Percentiles rank a stretch among this genome's conserved stretches.
phyloP scores from a whole-genome alignment of 495 filamentous ascomycete genomes.

The Neurospora sp. region DNA sequence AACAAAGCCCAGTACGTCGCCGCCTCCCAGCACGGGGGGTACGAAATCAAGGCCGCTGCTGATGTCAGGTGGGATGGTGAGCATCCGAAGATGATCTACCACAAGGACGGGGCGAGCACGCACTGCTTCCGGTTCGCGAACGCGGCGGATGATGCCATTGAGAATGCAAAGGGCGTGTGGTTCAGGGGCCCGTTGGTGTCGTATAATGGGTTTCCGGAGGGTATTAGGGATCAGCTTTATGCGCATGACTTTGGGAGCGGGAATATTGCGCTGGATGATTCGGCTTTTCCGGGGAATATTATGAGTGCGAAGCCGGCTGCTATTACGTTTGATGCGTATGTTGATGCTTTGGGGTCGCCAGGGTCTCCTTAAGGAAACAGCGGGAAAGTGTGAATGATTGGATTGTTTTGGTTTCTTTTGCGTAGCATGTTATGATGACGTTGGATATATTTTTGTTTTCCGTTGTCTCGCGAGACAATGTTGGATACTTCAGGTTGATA shows the following conservation, averaged over 20 bases:
- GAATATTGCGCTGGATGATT: conserved; percentile 29
- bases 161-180: conserved; percentile 32
- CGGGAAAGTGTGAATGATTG: not conserved
- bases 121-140: conserved; percentile 35
- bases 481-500: not conserved
- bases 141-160: conserved; percentile 25
- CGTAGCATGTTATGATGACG: not conserved
- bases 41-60: conserved; percentile 19
- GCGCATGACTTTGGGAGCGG: conserved; percentile 22
- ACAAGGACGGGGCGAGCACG: conserved; percentile 32
- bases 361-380: conserved; percentile 2
- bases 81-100: conserved; percentile 34
- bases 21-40: conserved; percentile 29
- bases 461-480: not conserved
- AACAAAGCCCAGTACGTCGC: conserved; percentile 24
- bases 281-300: conserved; percentile 20
- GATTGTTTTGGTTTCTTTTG: not conserved
- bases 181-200: conserved; percentile 27
- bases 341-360: conserved; percentile 27
- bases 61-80: conserved; percentile 31
- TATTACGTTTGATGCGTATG: conserved; percentile 25
- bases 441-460: not conserved
- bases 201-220: conserved; percentile 27
- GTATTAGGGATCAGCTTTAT: conserved; percentile 15
- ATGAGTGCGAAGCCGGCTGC: conserved; percentile 17